These are phyloP conservation scores for Pharnaceum exiguum DNA, from an alignment of 148 eudicot genomes.

Conservation along the genomic window DNA sequence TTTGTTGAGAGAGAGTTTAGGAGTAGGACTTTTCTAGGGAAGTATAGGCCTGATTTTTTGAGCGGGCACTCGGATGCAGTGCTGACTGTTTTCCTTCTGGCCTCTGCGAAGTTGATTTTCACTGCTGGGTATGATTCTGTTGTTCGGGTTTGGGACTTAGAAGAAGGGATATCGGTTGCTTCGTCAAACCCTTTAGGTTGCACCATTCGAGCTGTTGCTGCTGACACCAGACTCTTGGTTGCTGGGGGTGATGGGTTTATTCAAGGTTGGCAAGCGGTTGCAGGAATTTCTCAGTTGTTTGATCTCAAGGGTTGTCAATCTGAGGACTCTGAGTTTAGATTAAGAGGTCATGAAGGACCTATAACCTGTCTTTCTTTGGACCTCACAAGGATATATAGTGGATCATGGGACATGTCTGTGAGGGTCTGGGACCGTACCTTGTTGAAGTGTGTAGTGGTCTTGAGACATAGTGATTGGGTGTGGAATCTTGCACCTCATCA, in stretches of 20 bases:
- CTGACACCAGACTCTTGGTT: slow-evolving; percentile 65
- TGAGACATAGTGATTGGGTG: slow-evolving; percentile 92
- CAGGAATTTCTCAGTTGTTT: slow-evolving; percentile 62
- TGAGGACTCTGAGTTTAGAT: slow-evolving; percentile 47
- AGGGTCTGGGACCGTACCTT: slow-evolving; percentile 79
- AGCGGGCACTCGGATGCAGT: slow-evolving; percentile 79
- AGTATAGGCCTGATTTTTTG: slow-evolving; percentile 57
- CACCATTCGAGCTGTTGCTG: slow-evolving; percentile 83
- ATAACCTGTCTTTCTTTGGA: slow-evolving; percentile 80
- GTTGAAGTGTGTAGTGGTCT: slow-evolving; percentile 50
- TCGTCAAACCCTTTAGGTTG: slow-evolving; percentile 79
- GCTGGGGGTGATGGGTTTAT: slow-evolving; percentile 92
- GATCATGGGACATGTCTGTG: slow-evolving; percentile 97
- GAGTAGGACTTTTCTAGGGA: slow-evolving; percentile 75
- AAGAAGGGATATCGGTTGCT: slow-evolving; percentile 67
- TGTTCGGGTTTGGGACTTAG: slow-evolving; percentile 89
- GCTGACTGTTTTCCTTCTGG: slow-evolving; percentile 60
- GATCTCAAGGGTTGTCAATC: slow-evolving; percentile 51
- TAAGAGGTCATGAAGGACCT: slow-evolving; percentile 90
- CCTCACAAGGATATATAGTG: slow-evolving; percentile 67
- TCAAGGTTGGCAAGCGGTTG: slow-evolving; percentile 86
- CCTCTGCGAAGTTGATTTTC: slow-evolving; percentile 70
- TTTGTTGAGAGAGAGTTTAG: slow-evolving; percentile 89
- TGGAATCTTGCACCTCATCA: slow-evolving; percentile 83
- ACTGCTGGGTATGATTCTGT: slow-evolving; percentile 88